phyloP scores from a whole-genome alignment of 75 land plant genomes.

The Selaginella tamariscina region DNA sequence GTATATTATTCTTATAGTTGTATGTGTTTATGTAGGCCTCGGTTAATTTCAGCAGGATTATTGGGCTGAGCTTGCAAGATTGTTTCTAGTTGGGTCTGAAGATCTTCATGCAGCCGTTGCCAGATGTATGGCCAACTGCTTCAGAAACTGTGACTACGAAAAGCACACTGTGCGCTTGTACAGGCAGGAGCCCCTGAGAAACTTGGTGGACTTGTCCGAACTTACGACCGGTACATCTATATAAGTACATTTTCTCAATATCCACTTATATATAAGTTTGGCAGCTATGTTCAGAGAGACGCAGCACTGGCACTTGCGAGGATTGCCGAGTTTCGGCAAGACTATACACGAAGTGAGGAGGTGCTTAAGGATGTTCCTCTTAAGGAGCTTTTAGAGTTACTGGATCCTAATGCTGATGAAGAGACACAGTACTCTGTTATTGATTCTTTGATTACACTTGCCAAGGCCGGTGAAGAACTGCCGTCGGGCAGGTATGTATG shows the following conservation, averaged over 20 bases:
- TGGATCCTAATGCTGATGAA: constrained; percentile 8
- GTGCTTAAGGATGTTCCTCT: constrained; percentile 8
- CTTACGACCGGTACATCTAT: neutral
- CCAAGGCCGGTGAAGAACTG: neutral
- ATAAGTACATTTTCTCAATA: too few species aligned
- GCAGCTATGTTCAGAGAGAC: constrained; percentile 10
- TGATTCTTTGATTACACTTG: constrained; percentile 3
- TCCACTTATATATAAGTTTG: too few species aligned
- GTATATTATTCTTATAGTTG: too few species aligned
- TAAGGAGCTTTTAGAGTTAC: constrained; percentile 9
- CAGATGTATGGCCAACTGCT: constrained; percentile 8
- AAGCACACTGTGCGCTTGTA: neutral
- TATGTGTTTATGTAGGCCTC: too few species aligned
- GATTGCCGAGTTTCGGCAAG: neutral
- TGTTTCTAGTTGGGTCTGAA: neutral
- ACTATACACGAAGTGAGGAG: neutral
- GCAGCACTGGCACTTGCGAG: constrained; percentile 6
- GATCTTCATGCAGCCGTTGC: constrained; percentile 9
- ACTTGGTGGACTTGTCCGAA: neutral
- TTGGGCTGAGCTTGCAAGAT: constrained; percentile 1
- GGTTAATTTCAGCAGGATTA: neutral
- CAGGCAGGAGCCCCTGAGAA: constrained; percentile 10
- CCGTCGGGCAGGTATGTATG: too few species aligned
- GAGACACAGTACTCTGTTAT: constrained; percentile 2
- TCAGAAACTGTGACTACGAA: constrained; percentile 8